These are phyloP conservation scores for Neurospora intermedia DNA, from an alignment of 495 filamentous ascomycete genomes.

Conservation along the genomic window DNA sequence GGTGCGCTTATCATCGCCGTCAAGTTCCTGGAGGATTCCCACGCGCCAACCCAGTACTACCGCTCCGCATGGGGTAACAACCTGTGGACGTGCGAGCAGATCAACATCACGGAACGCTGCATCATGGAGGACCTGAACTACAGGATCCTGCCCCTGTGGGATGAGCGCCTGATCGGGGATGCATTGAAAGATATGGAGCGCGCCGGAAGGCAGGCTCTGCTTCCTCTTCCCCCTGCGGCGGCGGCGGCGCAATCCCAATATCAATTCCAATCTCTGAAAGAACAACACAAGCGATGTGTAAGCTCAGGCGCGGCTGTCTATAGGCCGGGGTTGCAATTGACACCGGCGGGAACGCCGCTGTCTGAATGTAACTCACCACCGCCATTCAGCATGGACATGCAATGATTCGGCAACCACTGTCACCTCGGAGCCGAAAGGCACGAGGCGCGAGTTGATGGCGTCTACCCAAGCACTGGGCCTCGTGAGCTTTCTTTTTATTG, in stretches of 20 bases:
- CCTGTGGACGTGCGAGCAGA: constrained; percentile 41
- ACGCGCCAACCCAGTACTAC: constrained; percentile 34
- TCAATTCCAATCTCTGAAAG: constrained; percentile 7
- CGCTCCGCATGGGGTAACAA: constrained; percentile 32
- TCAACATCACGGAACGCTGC: constrained; percentile 43
- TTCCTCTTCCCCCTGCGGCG: constrained; percentile 3
- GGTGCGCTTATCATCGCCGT: constrained; percentile 38
- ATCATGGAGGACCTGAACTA: constrained; percentile 45
- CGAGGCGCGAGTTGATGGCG: neutral
- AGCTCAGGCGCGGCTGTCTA: constrained; percentile 29
- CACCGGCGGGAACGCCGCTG: constrained; percentile 30
- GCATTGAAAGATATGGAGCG: constrained; percentile 44
- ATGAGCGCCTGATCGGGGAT: constrained; percentile 34
- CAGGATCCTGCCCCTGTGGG: constrained; percentile 41
- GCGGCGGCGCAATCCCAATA: constrained; percentile 9
- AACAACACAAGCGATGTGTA: constrained; percentile 28
- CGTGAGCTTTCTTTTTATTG: neutral
- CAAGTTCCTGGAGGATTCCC: constrained; percentile 43
- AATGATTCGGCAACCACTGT: neutral
- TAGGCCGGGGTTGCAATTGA: constrained; percentile 28
- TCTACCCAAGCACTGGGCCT: neutral
- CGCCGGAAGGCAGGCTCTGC: constrained; percentile 30
- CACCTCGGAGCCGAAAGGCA: constrained; percentile 1
- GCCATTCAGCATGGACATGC: neutral
- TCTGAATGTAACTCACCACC: constrained; percentile 12